Base-by-base conservation (phyloP, 2,329 filamentous ascomycete species). In the Alternaria viburni region DNA sequence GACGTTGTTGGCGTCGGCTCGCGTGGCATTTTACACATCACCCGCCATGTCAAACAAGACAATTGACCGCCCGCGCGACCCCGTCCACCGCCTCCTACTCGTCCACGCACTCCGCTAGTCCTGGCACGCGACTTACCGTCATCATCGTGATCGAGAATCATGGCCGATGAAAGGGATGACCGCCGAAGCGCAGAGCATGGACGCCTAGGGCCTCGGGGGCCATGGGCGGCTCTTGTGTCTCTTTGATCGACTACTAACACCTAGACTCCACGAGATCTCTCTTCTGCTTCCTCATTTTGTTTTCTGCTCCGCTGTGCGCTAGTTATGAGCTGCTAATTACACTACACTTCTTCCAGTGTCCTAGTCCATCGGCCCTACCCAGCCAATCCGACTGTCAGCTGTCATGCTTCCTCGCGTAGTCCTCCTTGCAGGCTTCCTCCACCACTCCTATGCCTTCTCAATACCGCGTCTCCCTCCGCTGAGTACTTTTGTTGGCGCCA, bases 381-480 rank as follows among this genome's bases (percentile, higher is more conserved):
- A 30, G 15, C 28, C 17, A 51, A 8, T 54, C 26, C 36, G 21
- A 45, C 28, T 13, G 25, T 41, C 55, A 47, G 54, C 17, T 51
- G 50, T n/a, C 47, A 65, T 67, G 65, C 62, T 63, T 10, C 57
- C 58, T 41, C 61, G 46, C 19, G 17, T 59, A 28, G 17, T 60
- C 9, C 52, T 67, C 32, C 52, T 67, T 23, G 36, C 65, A 25
- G 55, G 61, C 49, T 54, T 64, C 26, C 44, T 57, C 25, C 57
- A 65, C 28, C 68, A 71, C 49, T 61, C 69, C 30, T 69, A 68
- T 55, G 76, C 78, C 23, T 66, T 77, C 50, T 74, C 73, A 12
- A 77, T 79, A 65, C 76, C 77, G 12, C 66, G 66, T 15, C 47
- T 73, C 26, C 61, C 69, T 17, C 64, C 46, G 17, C 30, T 73